Base-by-base conservation (phyloP, 1,284 basidiomycete species). In the Erythrobasidium hasegawianum region DNA sequence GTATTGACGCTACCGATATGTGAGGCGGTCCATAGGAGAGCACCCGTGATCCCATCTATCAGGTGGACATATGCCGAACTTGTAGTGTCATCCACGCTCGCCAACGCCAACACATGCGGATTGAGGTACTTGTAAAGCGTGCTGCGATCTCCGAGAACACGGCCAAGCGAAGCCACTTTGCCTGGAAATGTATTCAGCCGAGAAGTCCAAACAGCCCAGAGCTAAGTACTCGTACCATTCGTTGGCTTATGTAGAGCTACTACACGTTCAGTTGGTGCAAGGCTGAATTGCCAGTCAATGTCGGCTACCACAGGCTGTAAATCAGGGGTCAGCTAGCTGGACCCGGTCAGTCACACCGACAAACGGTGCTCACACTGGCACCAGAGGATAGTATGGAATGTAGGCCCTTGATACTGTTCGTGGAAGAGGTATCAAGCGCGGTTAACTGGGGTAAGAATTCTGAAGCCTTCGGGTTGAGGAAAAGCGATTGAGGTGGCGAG, bases 91-190 rank as follows among this genome's bases (percentile, higher is more conserved):
- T 80, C 77, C 3, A 81, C 77, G 14, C 87, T 88, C 7, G 87
- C 79, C 27, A 90, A 80, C 2, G 87, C 84, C 47, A 87, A 81
- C 16, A 91, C 74, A 71, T 90, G 85, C 4, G 89, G 87, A 76
- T 95, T 95, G 70, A 97, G 83, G 76, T 95, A 96, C 80, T 97
- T 97, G 83, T 96, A 95, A 61, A 97, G 77, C 43, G 92, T 93
- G 27, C 85, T 85, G 66, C 94, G 85, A 77, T 96, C 87, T 5
- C 89, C 91, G 1, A 90, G 80, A 2, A 95, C 91, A 72, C 86
- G 87, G 9, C 92, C 93, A 18, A 87, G 79, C 2, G 86, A 88
- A 0, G 92, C 90, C 26, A 90, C 80, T 27, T 64, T 39, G 20
- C 67, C 68, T 40, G 57, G 49, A 7, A 60, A 33, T 0, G 64